Percentiles rank a stretch among this genome's conserved stretches.
These are phyloP conservation scores for Fomitopsis schrenkii DNA, from an alignment of 1,284 basidiomycete genomes.

Conservation along the genomic window DNA sequence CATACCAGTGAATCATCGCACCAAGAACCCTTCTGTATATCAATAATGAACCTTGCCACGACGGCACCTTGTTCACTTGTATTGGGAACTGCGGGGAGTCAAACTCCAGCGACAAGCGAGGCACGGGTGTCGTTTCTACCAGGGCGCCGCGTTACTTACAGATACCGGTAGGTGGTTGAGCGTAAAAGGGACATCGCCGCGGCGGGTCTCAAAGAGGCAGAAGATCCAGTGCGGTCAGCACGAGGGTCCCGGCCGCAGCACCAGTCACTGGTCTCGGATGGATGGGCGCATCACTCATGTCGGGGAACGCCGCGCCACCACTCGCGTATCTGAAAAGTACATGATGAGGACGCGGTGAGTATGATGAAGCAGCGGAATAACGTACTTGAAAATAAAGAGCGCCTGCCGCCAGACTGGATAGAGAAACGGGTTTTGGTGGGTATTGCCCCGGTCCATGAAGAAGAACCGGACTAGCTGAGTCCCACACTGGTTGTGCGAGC, in stretches of 20 bases:
- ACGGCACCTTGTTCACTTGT: not conserved
- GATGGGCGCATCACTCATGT: not conserved
- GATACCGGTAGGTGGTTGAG: too few relatives aligned
- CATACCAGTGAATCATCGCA: too few relatives aligned
- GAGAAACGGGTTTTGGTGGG: too few relatives aligned
- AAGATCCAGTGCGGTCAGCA: not conserved
- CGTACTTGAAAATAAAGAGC: too few relatives aligned
- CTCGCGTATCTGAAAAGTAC: not conserved
- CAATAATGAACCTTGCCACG: not conserved
- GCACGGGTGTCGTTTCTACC: not conserved
- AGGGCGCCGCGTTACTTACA: too few relatives aligned
- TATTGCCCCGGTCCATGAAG: too few relatives aligned
- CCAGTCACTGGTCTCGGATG: not conserved
- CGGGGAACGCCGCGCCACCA: not conserved
- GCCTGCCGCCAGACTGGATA: too few relatives aligned
- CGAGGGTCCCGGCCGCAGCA: not conserved
- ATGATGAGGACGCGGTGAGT: not conserved
- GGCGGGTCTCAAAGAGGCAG: not conserved
- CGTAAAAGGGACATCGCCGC: not conserved
- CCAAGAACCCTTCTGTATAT: too few relatives aligned
- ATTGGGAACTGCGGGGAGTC: not conserved
- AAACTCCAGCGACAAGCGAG: not conserved
- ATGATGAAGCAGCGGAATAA: not conserved
- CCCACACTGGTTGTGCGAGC: too few relatives aligned
- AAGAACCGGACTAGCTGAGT: too few relatives aligned